Base-by-base conservation (phyloP, 164 flowering plant species). In the Liquidambar formosana region DNA sequence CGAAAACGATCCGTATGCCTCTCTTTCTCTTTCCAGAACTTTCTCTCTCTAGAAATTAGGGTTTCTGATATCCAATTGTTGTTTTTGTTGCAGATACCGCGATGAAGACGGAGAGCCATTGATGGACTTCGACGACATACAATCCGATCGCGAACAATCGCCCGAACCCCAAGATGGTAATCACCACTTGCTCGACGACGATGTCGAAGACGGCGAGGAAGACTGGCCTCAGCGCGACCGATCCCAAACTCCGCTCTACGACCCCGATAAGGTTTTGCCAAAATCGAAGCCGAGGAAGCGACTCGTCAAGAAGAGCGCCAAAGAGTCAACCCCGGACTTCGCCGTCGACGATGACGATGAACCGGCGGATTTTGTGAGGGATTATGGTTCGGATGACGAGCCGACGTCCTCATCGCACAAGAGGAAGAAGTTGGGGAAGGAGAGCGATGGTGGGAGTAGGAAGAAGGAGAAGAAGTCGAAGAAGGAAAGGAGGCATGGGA, bases 21-120 rank as follows among this genome's bases (percentile, higher is more conserved):
- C 45, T 57, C 5, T 54, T 45, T 28, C 54, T 71, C 53, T 59
- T 0, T 60, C 45, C 22, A 12, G 0, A 25, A 5, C 28, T 48
- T 6, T 19, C 9, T 47, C 61, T 41, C 3, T 56, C 12, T 49
- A 44, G 44, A 53, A 57, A n/a, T 49, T 73, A 68, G 78, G 75
- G 69, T 66, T 57, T 63, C 51, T 58, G 28, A 57, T 1, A 38
- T 27, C 27, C 12, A 1, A 25, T 60, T 63, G 48, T 12, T 62
- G 13, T 51, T 25, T 38, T 52, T 57, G n/a, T 71, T 54, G 28
- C 84, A 93, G 98, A 77, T 87, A 80, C 71, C 82, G 87, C 13
- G 97, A 94, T 23, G 98, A 94, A 64, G 93, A 94, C 26, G 98
- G 97, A 1, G 98, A 94, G 82, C 84, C 92, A 1, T 78, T 94